phyloP scores from a whole-genome alignment of 257 asterid genomes.

The Striga asiatica region DNA sequence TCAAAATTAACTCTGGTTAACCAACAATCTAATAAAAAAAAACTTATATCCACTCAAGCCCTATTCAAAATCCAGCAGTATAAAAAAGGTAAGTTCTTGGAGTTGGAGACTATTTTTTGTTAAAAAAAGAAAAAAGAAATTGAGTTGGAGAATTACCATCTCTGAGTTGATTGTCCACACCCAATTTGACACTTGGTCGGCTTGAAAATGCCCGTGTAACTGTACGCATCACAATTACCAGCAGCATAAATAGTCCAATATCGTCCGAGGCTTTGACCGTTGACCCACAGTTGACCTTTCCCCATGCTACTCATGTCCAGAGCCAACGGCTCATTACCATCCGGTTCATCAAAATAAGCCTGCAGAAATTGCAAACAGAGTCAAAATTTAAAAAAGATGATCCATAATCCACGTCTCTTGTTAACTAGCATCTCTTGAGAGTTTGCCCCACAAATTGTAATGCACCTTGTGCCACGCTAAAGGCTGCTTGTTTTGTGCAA shows the following conservation, averaged over 20 bases:
- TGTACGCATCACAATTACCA: conserved; percentile 62
- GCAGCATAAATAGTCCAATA: conserved; percentile 72
- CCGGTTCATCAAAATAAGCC: conserved; percentile 80
- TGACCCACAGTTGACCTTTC: conserved; percentile 89
- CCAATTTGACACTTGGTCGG: conserved; percentile 74
- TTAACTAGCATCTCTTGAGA: background rate
- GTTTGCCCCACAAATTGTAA: conserved; percentile 5
- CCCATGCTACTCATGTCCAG: conserved; percentile 94
- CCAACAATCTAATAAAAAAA: no score
- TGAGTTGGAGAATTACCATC: conserved; percentile 52
- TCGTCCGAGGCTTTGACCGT: conserved; percentile 85
- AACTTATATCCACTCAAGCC: no score
- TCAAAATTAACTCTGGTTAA: no score
- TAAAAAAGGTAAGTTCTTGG: no score
- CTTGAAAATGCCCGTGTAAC: conserved; percentile 50
- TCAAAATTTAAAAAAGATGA: background rate
- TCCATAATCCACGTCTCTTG: background rate
- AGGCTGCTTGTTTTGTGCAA: conserved; percentile 68
- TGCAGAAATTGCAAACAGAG: conserved; percentile 18
- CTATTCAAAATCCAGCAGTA: no score
- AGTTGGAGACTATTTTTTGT: no score
- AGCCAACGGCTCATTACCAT: conserved; percentile 85
- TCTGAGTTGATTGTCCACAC: conserved; percentile 88
- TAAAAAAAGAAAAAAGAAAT: no score
- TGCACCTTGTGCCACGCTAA: conserved; percentile 91